Base-by-base conservation (phyloP, 1,139 yeast species). In the Geotrichum klebahnii region DNA sequence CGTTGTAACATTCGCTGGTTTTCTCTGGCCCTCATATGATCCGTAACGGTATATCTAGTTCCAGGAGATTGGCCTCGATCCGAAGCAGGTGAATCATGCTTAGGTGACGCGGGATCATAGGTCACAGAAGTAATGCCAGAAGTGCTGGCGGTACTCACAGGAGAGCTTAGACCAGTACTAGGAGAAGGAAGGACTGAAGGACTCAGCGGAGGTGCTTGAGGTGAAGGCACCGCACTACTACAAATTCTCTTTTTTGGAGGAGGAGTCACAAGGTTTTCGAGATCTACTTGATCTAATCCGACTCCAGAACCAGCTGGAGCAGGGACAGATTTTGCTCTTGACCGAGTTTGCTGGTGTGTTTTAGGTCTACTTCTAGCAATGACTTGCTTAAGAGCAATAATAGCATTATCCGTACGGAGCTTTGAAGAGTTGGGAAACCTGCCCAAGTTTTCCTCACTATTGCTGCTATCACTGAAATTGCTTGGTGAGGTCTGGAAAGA, bases 321-420 rank as follows among this genome's bases (percentile, higher is more conserved):
- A 29, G 48, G 48, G 3, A 45, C 48, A 19, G 48, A 45, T 14
- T 35, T 37, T 6, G 48, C 48, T 16, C 48, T 34, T 12, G 48
- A 45, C n/a, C 43, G 48, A 8, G 36, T 29, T 28, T 36, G 41
- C 3, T 40, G 24, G n/a, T 17, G 26, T 9, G 23, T 17, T 16
- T 24, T 44, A 31, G 42, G 35, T 24, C 42, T 28, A 33, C 19
- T 28, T 20, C 52, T 38, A 6, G 44, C 41, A 34, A 48, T 48
- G 5, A 45, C 52, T 29, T 45, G 46, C 23, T 44, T 49, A 19
- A 49, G 34, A 9, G 52, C 52, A 35, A 26, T 39, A 9, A 49
- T 44, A 8, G 52, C 52, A 44, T 49, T 43, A 26, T 49, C 49
- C 4, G 44, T 40, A 5, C 39, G 19, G 10, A 10, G n/a, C 24